These are phyloP conservation scores for Termitomyces sp. DNA, from an alignment of 768 basidiomycete genomes.

Conservation along the genomic window DNA sequence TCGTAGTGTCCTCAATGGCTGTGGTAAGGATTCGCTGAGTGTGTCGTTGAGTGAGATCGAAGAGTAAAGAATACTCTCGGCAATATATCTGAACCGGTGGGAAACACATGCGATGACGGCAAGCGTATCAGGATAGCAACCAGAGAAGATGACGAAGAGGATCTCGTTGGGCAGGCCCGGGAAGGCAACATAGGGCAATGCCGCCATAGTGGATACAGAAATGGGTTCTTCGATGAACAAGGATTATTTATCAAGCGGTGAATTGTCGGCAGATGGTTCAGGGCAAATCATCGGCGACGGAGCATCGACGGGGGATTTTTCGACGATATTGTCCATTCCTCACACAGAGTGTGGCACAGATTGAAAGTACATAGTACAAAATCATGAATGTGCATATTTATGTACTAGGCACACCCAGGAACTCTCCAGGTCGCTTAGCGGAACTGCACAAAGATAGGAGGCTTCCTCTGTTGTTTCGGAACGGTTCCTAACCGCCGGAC, in stretches of 20 bases:
- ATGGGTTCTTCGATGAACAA: constrained; percentile 3
- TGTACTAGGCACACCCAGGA: no score
- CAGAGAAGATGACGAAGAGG: constrained; percentile 43
- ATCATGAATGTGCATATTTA: no score
- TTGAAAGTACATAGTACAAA: no score
- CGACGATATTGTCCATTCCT: background rate
- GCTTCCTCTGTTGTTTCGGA: no score
- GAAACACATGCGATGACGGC: constrained; percentile 41
- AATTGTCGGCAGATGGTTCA: constrained; percentile 28
- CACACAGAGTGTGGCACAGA: background rate
- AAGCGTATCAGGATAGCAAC: constrained; percentile 34
- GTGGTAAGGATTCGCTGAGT: constrained; percentile 36
- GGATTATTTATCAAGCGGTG: constrained; percentile 30
- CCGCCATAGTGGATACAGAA: background rate
- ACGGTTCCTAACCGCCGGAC: no score
- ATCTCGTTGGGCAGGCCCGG: constrained; percentile 51
- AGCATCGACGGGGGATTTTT: constrained; percentile 32
- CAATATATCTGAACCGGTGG: constrained; percentile 45
- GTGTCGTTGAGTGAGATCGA: constrained; percentile 45
- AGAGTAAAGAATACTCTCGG: constrained; percentile 58
- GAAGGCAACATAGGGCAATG: background rate
- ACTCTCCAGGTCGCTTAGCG: no score
- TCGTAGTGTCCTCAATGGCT: constrained; percentile 38
- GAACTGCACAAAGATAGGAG: no score
- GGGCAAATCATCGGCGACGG: constrained; percentile 34